A percentile compares a stretch with the other conserved stretches of the same genome.
Evolutionary conservation across 768 basidiomycete genomes (phyloP).

Genomic region (Termitomyces sp.): DNA sequence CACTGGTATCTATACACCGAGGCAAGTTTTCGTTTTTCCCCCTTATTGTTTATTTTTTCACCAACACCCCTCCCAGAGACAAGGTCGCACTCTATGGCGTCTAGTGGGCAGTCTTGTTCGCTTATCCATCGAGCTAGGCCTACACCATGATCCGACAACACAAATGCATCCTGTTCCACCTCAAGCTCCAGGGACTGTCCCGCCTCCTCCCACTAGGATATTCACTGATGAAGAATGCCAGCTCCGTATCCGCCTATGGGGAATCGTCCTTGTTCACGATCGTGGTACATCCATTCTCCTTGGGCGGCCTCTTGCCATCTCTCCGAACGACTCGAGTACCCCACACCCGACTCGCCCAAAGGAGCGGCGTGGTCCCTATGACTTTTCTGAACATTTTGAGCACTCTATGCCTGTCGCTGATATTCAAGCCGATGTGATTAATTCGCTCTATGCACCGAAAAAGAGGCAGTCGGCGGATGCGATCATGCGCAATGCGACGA

Average conservation of each 20-base stretch:
- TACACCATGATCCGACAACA: slow-evolving; percentile 79
- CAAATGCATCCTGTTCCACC: slow-evolving; percentile 41
- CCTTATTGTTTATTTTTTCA: slow-evolving; percentile 1
- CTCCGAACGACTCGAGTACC: slow-evolving; percentile 80
- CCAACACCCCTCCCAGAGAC: slow-evolving; percentile 46
- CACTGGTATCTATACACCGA: slow-evolving; percentile 92
- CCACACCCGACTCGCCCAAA: slow-evolving; percentile 56
- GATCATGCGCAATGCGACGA: slow-evolving; percentile 69
- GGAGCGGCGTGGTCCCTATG: slow-evolving; percentile 25
- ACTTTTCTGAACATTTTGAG: slow-evolving; percentile 78
- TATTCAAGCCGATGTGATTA: slow-evolving; percentile 87
- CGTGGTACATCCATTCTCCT: slow-evolving; percentile 85
- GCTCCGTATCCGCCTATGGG: slow-evolving; percentile 79
- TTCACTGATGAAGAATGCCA: slow-evolving; percentile 78
- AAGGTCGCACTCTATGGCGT: slow-evolving; percentile 87
- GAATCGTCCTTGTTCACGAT: slow-evolving; percentile 80
- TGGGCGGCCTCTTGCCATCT: slow-evolving; percentile 77
- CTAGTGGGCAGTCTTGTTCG: slow-evolving; percentile 82
- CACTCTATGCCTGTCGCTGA: slow-evolving; percentile 71
- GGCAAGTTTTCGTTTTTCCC: slow-evolving; percentile 32
- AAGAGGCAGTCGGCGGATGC: slow-evolving; percentile 62
- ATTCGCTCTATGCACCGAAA: slow-evolving; percentile 74
- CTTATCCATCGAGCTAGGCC: slow-evolving; percentile 74
- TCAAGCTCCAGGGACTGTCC: slow-evolving; percentile 13
- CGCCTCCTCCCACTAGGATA: slow-evolving; percentile 13